phyloP scores from a whole-genome alignment of 148 eudicot species.

The Rhododendron vialii region DNA sequence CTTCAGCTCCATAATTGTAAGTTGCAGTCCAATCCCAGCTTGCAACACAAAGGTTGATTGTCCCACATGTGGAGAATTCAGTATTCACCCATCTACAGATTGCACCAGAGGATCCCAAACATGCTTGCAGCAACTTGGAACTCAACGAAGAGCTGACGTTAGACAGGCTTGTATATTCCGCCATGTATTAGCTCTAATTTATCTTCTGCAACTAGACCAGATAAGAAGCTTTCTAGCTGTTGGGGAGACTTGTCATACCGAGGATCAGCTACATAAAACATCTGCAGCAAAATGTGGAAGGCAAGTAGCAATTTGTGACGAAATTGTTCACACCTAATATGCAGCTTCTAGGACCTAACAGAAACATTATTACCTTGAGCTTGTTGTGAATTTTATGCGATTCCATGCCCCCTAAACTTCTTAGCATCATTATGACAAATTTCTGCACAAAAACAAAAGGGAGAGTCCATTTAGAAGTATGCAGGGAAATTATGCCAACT shows the following conservation, averaged over 20 bases:
- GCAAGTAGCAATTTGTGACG: background rate
- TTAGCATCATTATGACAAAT: conserved; percentile 90
- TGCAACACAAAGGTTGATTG: background rate
- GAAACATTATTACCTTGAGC: conserved; percentile 58
- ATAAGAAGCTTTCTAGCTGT: conserved; percentile 86
- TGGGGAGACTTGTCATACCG: conserved; percentile 91
- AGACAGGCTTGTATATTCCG: background rate
- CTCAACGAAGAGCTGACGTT: background rate
- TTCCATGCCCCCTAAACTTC: conserved; percentile 90
- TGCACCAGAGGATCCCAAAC: too few species aligned
- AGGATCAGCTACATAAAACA: conserved; percentile 86
- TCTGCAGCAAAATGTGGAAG: conserved; percentile 37
- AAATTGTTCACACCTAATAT: background rate
- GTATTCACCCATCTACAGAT: background rate
- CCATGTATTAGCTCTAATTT: conserved; percentile 86
- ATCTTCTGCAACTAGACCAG: conserved; percentile 83
- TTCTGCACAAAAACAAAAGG: conserved; percentile 50
- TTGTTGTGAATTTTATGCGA: conserved; percentile 90
- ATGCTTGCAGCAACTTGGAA: background rate
- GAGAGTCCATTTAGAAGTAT: conserved; percentile 13
- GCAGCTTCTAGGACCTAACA: background rate
- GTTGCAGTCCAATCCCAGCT: background rate
- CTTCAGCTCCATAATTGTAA: background rate
- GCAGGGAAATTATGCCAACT: background rate
- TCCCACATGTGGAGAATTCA: background rate